Conservation (phyloP, 106 monocot species). For the Allium fistulosum region DNA sequence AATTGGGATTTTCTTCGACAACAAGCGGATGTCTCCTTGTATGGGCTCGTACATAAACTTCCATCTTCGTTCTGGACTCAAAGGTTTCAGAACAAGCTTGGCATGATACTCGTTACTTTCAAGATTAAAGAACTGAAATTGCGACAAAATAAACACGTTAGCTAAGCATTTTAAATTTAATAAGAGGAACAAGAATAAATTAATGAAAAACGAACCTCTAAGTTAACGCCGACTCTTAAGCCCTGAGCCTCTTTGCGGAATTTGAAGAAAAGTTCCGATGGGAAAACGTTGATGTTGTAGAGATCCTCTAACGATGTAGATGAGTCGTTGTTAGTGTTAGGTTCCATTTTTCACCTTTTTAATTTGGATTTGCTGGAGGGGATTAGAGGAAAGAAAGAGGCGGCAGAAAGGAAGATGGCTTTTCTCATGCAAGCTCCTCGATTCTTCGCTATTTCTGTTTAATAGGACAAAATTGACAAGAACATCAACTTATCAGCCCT, state of each 20-base stretch:
- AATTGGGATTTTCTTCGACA: slow-evolving; percentile 88
- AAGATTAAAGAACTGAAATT: slow-evolving; percentile 75
- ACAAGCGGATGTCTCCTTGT: slow-evolving; percentile 63
- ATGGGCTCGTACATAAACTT: slow-evolving; percentile 77
- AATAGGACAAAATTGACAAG: too few species aligned
- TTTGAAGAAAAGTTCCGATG: slow-evolving; percentile 70
- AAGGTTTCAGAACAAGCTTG: slow-evolving; percentile 85
- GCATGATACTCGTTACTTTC: slow-evolving; percentile 66
- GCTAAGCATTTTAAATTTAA: neutral
- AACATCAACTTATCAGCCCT: too few species aligned
- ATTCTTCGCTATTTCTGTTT: too few species aligned
- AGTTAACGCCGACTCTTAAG: slow-evolving; percentile 52
- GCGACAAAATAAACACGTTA: neutral
- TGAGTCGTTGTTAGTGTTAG: neutral
- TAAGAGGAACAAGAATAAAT: neutral
- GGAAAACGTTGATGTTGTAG: slow-evolving; percentile 59
- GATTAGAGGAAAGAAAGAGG: too few species aligned
- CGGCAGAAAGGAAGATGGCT: too few species aligned
- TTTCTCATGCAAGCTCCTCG: too few species aligned
- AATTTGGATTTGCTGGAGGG: too few species aligned
- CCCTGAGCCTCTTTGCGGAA: slow-evolving; percentile 63
- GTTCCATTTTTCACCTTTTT: too few species aligned
- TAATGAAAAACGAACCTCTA: slow-evolving; percentile 35
- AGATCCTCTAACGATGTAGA: slow-evolving; percentile 43
- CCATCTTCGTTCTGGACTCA: slow-evolving; percentile 62